A percentile compares a stretch with the other conserved stretches of the same genome.
phyloP scores from a whole-genome alignment of 1,139 yeast genomes.

The Blastobotrys illinoisensis region DNA sequence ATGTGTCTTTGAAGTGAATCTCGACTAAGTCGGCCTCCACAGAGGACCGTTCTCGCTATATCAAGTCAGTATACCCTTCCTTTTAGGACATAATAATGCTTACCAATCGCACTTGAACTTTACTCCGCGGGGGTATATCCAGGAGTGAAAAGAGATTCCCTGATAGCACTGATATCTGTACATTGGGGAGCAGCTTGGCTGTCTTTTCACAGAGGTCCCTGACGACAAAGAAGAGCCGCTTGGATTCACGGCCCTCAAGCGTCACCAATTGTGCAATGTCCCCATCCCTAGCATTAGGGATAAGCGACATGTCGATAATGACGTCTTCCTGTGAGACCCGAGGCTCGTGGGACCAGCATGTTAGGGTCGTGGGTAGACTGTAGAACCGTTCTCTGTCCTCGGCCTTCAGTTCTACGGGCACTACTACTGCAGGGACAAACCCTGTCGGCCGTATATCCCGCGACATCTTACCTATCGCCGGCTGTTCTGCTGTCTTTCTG shows the following conservation, averaged over 20 bases:
- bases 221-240: constrained; percentile 43
- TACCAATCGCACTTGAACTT: constrained; percentile 48
- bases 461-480: not conserved
- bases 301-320: constrained; percentile 49
- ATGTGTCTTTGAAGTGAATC: constrained; percentile 71
- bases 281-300: constrained; percentile 64
- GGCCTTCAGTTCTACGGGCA: constrained; percentile 1
- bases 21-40: constrained; percentile 81
- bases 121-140: constrained; percentile 63
- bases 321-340: constrained; percentile 56
- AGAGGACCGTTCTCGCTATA: constrained; percentile 33
- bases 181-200: constrained; percentile 27
- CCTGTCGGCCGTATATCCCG: constrained; percentile 16
- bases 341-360: constrained; percentile 64
- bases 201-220: constrained; percentile 35
- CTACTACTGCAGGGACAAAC: constrained; percentile 22
- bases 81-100: constrained; percentile 27
- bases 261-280: constrained; percentile 64
- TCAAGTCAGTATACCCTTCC: not conserved
- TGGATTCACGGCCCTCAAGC: constrained; percentile 27
- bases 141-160: constrained; percentile 58
- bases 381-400: constrained; percentile 12
- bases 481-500: not conserved
- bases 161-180: constrained; percentile 52
- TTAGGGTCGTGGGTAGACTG: constrained; percentile 19